A percentile compares a stretch with the other conserved stretches of the same genome.
These are phyloP conservation scores for Mucor racemosus DNA, from an alignment of 371 early-diverging fungal species.

Conservation along the genomic window DNA sequence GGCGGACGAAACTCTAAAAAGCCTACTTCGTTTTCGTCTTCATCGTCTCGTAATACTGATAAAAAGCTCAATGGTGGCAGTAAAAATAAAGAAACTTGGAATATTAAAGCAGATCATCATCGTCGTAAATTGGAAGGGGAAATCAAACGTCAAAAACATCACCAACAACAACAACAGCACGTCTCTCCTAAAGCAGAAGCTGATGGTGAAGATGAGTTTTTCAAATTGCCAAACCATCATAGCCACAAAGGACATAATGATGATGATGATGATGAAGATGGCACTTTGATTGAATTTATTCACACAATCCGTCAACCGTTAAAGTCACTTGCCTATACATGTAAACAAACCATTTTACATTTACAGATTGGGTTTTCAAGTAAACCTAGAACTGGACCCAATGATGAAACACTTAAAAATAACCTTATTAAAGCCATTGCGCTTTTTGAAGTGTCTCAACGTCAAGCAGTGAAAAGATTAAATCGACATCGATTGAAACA, in stretches of 20 bases:
- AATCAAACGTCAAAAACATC: slow-evolving; percentile 28
- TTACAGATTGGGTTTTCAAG: slow-evolving; percentile 36
- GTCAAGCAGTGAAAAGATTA: slow-evolving; percentile 38
- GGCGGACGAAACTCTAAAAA: not conserved
- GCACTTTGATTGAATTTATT: slow-evolving; percentile 59
- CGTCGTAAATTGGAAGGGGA: slow-evolving; percentile 41
- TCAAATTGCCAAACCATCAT: slow-evolving; percentile 6
- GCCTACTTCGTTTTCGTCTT: not conserved
- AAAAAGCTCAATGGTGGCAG: not conserved
- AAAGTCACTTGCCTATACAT: slow-evolving; percentile 66
- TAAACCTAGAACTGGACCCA: slow-evolving; percentile 18
- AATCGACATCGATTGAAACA: slow-evolving; percentile 47
- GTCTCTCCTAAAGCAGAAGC: not conserved
- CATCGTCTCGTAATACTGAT: not conserved
- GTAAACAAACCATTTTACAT: slow-evolving; percentile 63
- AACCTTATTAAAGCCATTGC: slow-evolving; percentile 49
- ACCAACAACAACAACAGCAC: slow-evolving; percentile 22
- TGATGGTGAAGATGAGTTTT: slow-evolving; percentile 4
- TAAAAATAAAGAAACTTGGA: slow-evolving; percentile 30
- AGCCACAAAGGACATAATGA: not conserved
- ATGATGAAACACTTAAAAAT: slow-evolving; percentile 29
- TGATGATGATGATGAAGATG: slow-evolving; percentile 5
- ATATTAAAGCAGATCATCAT: slow-evolving; percentile 43
- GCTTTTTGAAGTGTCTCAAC: slow-evolving; percentile 45
- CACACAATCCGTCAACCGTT: slow-evolving; percentile 61